Base-by-base conservation (phyloP, 1,284 basidiomycete genomes). In the Athelia sp. region DNA sequence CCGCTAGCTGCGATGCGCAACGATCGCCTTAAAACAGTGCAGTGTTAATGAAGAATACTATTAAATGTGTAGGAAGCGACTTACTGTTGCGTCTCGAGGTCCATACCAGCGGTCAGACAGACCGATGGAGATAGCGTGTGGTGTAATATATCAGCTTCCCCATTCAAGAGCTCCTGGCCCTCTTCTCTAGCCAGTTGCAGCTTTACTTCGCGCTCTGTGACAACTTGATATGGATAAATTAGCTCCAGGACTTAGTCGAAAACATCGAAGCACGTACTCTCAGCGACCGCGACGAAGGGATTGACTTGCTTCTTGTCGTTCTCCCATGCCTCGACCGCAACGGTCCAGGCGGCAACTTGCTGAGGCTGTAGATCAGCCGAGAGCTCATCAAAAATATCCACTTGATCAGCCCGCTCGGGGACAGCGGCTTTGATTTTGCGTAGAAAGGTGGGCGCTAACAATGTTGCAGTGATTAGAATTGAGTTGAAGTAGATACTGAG, bases 291-390 rank as follows among this genome's bases (percentile, higher is more conserved):
- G 15, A 18, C 49, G 56, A 64, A 1, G 61, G 61, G 53, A 64
- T 65, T 2, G 49, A 46, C 8, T 49, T 26, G 9, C 26, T 26
- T 2, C 48, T 43, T 4, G 48, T 63, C 58, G 2, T 42, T 48
- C 42, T 67, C 59, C 61, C 61, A 67, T 9, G 51, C 50, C 11
- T 55, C 42, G 1, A 67, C 46, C 38, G 52, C 48, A 1, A 18
- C 31, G 2, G 23, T 51, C 62, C 63, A 67, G 29, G 42, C 36
- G 1, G 32, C 43, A 3, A 47, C 54, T 45, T 22, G 14, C 40
- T 44, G 9, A 9, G 11, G 45, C 34, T n/a, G n/a, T 2, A 43
- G 35, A 52, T 50, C 29, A 29, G 36, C 31, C 52, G 43, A 2
- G 21, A 44, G 18, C 43, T 21, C 24, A 6, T 44, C 23, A 34